phyloP scores from a whole-genome alignment of 441 rosid species.

The Mallotus repandus region DNA sequence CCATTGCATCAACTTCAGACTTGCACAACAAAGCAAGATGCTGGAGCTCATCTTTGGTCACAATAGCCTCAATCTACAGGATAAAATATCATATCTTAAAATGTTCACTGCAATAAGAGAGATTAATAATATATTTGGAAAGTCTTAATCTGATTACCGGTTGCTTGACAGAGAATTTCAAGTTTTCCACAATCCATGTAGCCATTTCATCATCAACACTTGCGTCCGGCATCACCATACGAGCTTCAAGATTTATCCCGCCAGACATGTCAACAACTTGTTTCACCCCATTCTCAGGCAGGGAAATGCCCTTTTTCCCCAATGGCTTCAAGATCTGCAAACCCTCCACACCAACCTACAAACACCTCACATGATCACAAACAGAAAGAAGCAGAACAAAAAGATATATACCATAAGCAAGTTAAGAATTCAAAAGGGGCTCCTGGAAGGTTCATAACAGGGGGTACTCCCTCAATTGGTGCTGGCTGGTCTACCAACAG shows the following conservation, averaged over 20 bases:
- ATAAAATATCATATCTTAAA: slow-evolving; percentile 13
- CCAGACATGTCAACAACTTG: slow-evolving; percentile 47
- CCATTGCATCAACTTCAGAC: slow-evolving; percentile 92
- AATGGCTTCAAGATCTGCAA: slow-evolving; percentile 82
- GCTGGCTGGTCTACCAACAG: too few relatives aligned
- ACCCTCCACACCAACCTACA: slow-evolving; percentile 82
- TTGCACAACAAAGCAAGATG: slow-evolving; percentile 77
- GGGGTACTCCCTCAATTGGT: too few relatives aligned
- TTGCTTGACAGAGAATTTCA: slow-evolving; percentile 84
- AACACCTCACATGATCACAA: slow-evolving; percentile 17
- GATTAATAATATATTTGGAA: slow-evolving; percentile 11
- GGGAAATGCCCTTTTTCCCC: slow-evolving; percentile 34
- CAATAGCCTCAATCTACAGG: slow-evolving; percentile 77
- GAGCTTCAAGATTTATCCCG: slow-evolving; percentile 77
- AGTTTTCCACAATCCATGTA: slow-evolving; percentile 71
- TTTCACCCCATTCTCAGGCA: slow-evolving; percentile 53
- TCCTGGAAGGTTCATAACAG: too few relatives aligned
- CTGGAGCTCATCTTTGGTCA: slow-evolving; percentile 85
- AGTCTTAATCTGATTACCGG: slow-evolving; percentile 54
- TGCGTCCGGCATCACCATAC: slow-evolving; percentile 56
- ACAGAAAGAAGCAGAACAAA: slow-evolving; percentile 16
- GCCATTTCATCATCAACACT: slow-evolving; percentile 46
- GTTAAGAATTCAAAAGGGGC: neutral
- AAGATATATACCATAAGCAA: neutral
- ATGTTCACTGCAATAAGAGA: neutral